These are phyloP conservation scores for Acanthamoeba castellanii DNA, from an alignment of 208 protist species.

Conservation along the genomic window DNA sequence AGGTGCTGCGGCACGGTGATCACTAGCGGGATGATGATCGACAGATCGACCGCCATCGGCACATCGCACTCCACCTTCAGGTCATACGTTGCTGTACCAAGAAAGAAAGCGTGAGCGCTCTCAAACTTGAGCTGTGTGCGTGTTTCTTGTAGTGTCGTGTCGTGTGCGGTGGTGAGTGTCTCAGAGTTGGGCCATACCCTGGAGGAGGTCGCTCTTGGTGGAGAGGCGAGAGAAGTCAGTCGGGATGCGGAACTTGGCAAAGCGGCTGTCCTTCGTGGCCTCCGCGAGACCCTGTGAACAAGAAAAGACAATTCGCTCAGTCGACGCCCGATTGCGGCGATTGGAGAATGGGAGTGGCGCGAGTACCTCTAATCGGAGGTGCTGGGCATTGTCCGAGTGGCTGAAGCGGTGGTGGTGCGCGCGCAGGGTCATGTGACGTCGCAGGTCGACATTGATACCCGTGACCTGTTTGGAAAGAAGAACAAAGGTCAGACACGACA, in stretches of 20 bases:
- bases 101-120: neutral
- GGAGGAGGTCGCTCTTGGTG: conserved; percentile 51
- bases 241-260: conserved; percentile 51
- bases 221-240: conserved; percentile 20
- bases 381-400: neutral
- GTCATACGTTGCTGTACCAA: neutral
- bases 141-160: neutral
- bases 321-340: neutral
- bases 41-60: conserved; percentile 68
- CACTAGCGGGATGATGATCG: neutral
- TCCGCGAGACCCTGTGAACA: conserved; percentile 2
- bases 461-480: neutral
- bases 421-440: neutral
- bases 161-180: neutral
- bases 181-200: neutral
- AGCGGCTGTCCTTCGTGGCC: conserved; percentile 67
- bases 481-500: neutral
- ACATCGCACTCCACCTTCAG: conserved; percentile 72
- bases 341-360: neutral
- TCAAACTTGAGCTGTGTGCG: no score
- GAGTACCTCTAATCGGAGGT: conserved; percentile 28
- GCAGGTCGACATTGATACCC: conserved; percentile 53
- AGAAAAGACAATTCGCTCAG: neutral
- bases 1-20: conserved; percentile 67
- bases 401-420: conserved; percentile 40